Percentiles rank a stretch among this genome's conserved stretches.
These are phyloP conservation scores for Parasitella parasitica DNA, from an alignment of 371 early-diverging fungal genomes.

Conservation along the genomic window DNA sequence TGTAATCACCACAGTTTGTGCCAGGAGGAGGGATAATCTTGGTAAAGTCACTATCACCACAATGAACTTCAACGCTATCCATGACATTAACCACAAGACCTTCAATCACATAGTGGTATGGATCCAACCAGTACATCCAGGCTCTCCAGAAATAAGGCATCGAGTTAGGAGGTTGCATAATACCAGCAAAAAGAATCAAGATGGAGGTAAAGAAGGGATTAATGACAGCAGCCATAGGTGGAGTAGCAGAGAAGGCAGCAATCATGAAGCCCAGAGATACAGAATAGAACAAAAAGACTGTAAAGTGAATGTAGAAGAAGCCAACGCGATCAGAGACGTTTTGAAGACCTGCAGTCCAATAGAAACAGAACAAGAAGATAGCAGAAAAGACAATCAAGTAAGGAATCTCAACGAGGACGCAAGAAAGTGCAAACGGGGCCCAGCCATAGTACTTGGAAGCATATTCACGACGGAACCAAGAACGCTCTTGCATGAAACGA, in stretches of 20 bases:
- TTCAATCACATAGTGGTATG: conserved; percentile 76
- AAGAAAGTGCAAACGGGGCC: conserved; percentile 59
- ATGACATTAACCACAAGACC: conserved; percentile 74
- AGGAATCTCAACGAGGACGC: conserved; percentile 64
- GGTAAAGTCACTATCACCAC: conserved; percentile 50
- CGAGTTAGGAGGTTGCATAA: conserved; percentile 60
- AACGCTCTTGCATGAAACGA: conserved; percentile 70
- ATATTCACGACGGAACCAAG: conserved; percentile 71
- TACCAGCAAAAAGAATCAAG: conserved; percentile 73
- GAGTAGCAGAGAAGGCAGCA: conserved; percentile 52
- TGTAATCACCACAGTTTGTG: conserved; percentile 64
- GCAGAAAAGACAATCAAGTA: conserved; percentile 55
- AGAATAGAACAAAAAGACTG: conserved; percentile 64
- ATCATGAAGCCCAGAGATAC: conserved; percentile 66
- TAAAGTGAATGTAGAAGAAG: conserved; percentile 64
- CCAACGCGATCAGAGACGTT: conserved; percentile 49
- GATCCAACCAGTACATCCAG: conserved; percentile 83
- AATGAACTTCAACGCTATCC: conserved; percentile 52
- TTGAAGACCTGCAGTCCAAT: conserved; percentile 73
- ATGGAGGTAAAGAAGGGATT: conserved; percentile 75
- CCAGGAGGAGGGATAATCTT: conserved; percentile 57
- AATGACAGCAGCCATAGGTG: conserved; percentile 70
- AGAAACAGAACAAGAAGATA: conserved; percentile 62
- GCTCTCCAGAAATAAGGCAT: conserved; percentile 78
- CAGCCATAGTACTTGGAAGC: conserved; percentile 74